These are phyloP conservation scores for Acanthamoeba royreba DNA, from an alignment of 208 protist species.

Conservation along the genomic window DNA sequence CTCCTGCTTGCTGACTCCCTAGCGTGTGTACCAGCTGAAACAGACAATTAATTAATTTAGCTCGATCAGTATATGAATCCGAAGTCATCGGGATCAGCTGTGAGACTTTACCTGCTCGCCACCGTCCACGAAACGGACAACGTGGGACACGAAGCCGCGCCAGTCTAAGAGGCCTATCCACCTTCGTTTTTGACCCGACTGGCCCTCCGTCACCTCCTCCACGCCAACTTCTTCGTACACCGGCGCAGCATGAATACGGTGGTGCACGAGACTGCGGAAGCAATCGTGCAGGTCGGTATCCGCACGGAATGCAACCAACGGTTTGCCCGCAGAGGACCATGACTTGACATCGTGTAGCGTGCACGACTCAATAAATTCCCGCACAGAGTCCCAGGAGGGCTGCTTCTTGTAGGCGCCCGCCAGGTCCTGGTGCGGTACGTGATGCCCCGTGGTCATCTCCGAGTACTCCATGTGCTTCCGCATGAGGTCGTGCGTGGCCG, in stretches of 20 bases:
- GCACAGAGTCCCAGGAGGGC: background rate
- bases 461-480: too few relatives aligned
- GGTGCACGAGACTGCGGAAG: background rate
- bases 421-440: too few relatives aligned
- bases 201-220: background rate
- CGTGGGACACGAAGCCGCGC: background rate
- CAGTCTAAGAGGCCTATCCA: conserved; percentile 2
- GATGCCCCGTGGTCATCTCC: too few relatives aligned
- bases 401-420: background rate
- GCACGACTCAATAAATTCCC: background rate
- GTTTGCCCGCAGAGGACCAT: background rate
- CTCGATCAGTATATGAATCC: too few relatives aligned
- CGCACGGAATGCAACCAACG: background rate
- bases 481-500: too few relatives aligned
- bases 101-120: background rate
- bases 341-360: background rate
- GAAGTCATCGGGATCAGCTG: background rate
- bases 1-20: background rate
- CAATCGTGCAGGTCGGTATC: background rate
- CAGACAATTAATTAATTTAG: too few relatives aligned
- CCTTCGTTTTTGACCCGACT: background rate
- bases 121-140: background rate
- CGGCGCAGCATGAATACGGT: background rate
- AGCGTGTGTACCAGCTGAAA: background rate
- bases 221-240: background rate